phyloP scores from a whole-genome alignment of 2,329 filamentous ascomycete genomes.

The Raffaelea ambrosiae region DNA sequence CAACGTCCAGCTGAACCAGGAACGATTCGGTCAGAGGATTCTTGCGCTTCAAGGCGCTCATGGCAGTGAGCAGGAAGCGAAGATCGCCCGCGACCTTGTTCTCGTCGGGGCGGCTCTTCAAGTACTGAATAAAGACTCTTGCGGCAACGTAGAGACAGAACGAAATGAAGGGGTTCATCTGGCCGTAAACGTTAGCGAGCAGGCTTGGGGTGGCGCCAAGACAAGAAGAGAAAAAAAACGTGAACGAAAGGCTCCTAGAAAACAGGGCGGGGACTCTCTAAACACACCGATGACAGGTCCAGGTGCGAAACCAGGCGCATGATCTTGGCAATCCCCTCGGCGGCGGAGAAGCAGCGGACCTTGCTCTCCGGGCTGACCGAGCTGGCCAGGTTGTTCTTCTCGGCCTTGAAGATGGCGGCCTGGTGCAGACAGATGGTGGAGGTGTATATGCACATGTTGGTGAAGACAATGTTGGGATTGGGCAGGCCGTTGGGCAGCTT shows the following conservation, averaged over 20 bases:
- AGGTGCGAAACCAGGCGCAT: constrained; percentile 93
- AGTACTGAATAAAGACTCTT: constrained; percentile 88
- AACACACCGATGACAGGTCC: constrained; percentile 69
- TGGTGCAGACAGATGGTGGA: constrained; percentile 97
- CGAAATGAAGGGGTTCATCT: constrained; percentile 94
- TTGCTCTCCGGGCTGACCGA: constrained; percentile 85
- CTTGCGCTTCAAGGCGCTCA: constrained; percentile 79
- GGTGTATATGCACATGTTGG: constrained; percentile 95
- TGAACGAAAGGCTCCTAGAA: background rate
- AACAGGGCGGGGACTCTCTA: no score
- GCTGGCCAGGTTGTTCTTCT: constrained; percentile 71
- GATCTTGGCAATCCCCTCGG: constrained; percentile 86
- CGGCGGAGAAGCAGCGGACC: constrained; percentile 83
- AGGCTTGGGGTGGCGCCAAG: no score
- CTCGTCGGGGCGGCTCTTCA: constrained; percentile 90
- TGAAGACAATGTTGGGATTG: constrained; percentile 81
- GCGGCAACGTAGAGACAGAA: constrained; percentile 96
- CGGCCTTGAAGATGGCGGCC: constrained; percentile 94
- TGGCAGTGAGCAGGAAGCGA: constrained; percentile 83
- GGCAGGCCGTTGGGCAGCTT: constrained; percentile 68
- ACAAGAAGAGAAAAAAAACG: background rate
- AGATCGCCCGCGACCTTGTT: constrained; percentile 68
- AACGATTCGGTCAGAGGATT: constrained; percentile 94
- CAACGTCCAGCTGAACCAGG: constrained; percentile 84
- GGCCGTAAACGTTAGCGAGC: background rate